Conservation (phyloP, 2,329 filamentous ascomycete genomes). For the Polytolypa hystricis region DNA sequence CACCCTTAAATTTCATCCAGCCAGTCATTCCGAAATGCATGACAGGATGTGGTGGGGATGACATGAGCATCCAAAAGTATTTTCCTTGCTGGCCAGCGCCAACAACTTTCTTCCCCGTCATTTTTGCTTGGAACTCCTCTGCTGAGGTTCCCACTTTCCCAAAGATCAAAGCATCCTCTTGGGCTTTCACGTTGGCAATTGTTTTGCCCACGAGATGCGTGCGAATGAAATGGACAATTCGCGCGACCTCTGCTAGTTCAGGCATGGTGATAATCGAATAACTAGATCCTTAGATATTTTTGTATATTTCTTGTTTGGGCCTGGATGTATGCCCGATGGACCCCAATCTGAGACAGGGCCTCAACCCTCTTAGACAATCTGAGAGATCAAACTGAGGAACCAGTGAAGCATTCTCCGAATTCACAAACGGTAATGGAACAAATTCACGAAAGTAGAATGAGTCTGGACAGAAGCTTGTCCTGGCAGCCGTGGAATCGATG, state of each 20-base stretch:
- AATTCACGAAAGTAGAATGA: too few species aligned
- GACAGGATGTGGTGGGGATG: constrained; percentile 67
- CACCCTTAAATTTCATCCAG: constrained; percentile 79
- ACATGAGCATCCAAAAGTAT: constrained; percentile 88
- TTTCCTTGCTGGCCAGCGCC: constrained; percentile 80
- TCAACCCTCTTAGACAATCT: too few species aligned
- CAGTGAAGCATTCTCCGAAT: too few species aligned
- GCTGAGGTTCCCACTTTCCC: constrained; percentile 80
- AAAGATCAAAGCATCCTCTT: constrained; percentile 76
- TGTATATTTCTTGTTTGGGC: neutral
- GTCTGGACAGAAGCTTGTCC: too few species aligned
- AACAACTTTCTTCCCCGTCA: constrained; percentile 62
- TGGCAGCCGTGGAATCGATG: too few species aligned
- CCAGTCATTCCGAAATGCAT: constrained; percentile 75
- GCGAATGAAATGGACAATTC: constrained; percentile 74
- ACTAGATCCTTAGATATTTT: neutral
- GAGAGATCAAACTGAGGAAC: too few species aligned
- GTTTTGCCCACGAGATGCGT: constrained; percentile 75
- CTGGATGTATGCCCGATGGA: too few species aligned
- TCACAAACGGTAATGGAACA: too few species aligned
- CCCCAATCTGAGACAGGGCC: too few species aligned
- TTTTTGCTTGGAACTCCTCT: constrained; percentile 58
- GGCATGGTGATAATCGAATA: constrained; percentile 27
- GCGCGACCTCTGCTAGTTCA: constrained; percentile 55
- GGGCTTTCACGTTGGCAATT: constrained; percentile 57